Evolutionary conservation across 2,329 filamentous ascomycete genomes (phyloP), one percentile per base, ranked within the genome.

Genomic region (Sporothrix dimorphospora): DNA sequence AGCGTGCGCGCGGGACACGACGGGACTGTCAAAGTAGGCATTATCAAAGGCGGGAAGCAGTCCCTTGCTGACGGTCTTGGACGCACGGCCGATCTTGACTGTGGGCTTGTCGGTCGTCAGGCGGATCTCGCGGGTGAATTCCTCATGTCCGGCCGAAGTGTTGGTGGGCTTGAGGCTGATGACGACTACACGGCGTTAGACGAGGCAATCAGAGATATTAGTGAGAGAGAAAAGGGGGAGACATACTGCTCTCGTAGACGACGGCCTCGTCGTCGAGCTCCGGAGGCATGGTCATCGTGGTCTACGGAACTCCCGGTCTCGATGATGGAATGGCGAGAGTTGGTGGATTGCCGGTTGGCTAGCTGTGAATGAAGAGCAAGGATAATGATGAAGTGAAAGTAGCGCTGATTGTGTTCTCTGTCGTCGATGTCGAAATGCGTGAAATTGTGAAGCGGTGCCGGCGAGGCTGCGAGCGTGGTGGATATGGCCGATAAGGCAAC

Each of bases 1-100:
- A 19, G 91, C 92, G 80, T 94, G 91, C 12, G 87, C 79, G 59
- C 91, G 85, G 30, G 91, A 93, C 84, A 94, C 91, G 47, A 93
- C 91, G 0, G 91, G 88, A 72, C 88, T 91, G 75, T 92, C 87
- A 72, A 93, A 91, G 85, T 85, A 92, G 19, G 85, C 88, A 79
- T 93, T 94, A 49, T 76, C 76, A 0, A 51, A 2, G 4, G 76
- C 76, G 4, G 82, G 77, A 3, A 82, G 68, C 51, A 84, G 81
- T 11, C 83, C 83, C 66, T 86, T 86, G 53, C 77, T 78, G 0
- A 79, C 63, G 27, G 81, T 82, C 76, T 85, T 86, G 16, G 84
- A 86, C 0, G 85, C 80, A 74, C 85, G 80, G 5, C 85, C 84
- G 72, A 87, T 79, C 19, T 73, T 74, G 19, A 83, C 21, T 4